Base-by-base conservation (phyloP, 108 stramenopile genomes). In the Fragilariopsis cylindrus region DNA sequence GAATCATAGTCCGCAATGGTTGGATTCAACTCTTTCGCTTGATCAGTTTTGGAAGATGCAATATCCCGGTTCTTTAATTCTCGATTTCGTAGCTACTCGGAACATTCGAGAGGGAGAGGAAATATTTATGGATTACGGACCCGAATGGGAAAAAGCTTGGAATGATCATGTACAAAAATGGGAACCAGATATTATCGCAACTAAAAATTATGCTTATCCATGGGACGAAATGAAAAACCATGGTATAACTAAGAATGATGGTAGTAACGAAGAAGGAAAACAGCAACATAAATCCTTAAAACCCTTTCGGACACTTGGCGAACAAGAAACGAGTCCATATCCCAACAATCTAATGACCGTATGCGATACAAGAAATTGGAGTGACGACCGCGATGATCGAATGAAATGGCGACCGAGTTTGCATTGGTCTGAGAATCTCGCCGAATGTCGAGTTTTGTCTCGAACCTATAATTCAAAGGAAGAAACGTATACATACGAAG, bases 111-210 rank as follows among this genome's bases (percentile, higher is more conserved):
- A 73, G n/a, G 88, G 83, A 5, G 89, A 90, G 57, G 89, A 90
- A 69, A 76, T 90, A n/a, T 82, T 90, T 41, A 85, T 90, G 45
- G 76, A 90, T 57, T 90, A 90, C 60, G 89, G 89, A 41, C 55
- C 60, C 19, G 83, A 78, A 65, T 90, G 89, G 89, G 81, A 87
- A 65, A 16, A 46, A 21, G 86, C 89, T 12, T 90, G 85, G 86
- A 63, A 83, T 57, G 55, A 86, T 15, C 89, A 90, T 54, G 71
- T 85, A 4, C 49, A 76, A 49, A 52, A 78, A 54, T 89, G 88
- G 88, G 48, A 84, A 12, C 60, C 60, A 39, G n/a, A 15, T n/a
- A 7, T n/a, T 15, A 13, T 42, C 39, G 2, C 12, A 6, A 62
- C 6, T 9, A 40, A 40, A 7, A 4, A 62, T 62, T 62, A 62